Evolutionary conservation across 805 yeast species (phyloP), one percentile per base, ranked within the genome.

Genomic region (Candida methanosorbosa): DNA sequence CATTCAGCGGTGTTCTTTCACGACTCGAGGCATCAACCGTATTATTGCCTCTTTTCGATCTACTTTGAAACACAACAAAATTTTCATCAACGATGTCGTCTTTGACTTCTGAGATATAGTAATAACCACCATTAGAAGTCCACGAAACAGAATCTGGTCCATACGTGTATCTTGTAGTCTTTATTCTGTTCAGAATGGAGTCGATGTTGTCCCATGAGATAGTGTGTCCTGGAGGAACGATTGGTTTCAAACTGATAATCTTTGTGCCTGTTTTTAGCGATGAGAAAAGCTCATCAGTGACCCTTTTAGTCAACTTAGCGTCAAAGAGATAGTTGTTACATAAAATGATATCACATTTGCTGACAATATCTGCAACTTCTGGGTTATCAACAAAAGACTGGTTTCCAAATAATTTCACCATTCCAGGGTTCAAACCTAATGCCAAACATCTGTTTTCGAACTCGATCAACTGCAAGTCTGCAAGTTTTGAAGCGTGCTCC

Each of bases 281-380:
- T 39, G 68, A 64, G 32, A 87, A 68, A 42, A 88, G 58, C 37
- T 70, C 66, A 14, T 52, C 56, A 9, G 84, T 75, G 17, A 86
- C 84, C 35, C 72, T 72, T 34, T 64, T 68, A 43, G 85, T 86
- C 48, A 88, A 64, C 14, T 72, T 66, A n/a, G 78, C 74, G 46
- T 84, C 87, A 54, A 88, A 88, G 12, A 86, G 64, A 53, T 84
- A 88, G 53, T 88, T 88, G 56, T 88, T 88, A 18, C 83, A 78
- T 29, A 88, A 61, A 16, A 88, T 63, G 14, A 86, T 81, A 52
- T 84, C 82, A 39, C 87, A 77, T 26, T 68, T 63, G 13, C 72
- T 63, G 33, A 84, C 67, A 7, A 70, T 62, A 12, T 64, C 57
- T 28, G 64, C 57, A 3, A 87, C 82, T n/a, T 56, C 56, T 5